Base-by-base conservation (phyloP, 2,329 filamentous ascomycete species). In the Epichloe bromicola region DNA sequence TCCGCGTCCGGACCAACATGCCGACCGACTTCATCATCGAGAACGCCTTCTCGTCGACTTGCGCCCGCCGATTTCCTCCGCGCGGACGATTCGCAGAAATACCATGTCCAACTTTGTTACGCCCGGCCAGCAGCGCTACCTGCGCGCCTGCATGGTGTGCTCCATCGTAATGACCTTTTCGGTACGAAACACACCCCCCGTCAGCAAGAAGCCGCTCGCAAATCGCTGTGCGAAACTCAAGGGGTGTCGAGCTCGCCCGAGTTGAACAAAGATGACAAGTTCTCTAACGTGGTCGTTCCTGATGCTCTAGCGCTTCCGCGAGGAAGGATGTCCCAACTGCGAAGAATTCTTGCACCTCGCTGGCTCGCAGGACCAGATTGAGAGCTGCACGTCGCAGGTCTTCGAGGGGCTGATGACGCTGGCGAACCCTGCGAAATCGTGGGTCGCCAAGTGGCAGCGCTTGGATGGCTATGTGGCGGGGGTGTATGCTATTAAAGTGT, bases 101-200 rank as follows among this genome's bases (percentile, higher is more conserved):
- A n/a, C 3, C 17, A 45, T 55, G 51, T 53, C 56, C 42, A 85
- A 82, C 67, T 89, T 81, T 67, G 83, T 89, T 55, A 71, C 85
- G 15, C 78, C 86, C 6, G 77, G 75, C 65, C 86, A 93, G 70
- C 82, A 85, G 72, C 87, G 90, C 70, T 83, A 87, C 66, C 79
- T 95, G 59, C 90, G 93, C 70, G 93, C 93, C 63, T 98, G 93
- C 76, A 96, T 98, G 89, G 88, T 97, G 60, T 98, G 93, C 80
- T 91, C 88, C 50, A 86, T 97, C 65, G 88, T 97, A 57, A 88
- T 91, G 75, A 84, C 86, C 54, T 82, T 84, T 63, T 76, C 76
- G 58, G 86, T 89, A 73, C 59, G 78, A 66, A 46, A 30, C 14
- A 38, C 12, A 19, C 17, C 44, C 44, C n/a, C 10, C 33, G 10